phyloP scores from a whole-genome alignment of 768 basidiomycete genomes.

The Termitomyces sp. region DNA sequence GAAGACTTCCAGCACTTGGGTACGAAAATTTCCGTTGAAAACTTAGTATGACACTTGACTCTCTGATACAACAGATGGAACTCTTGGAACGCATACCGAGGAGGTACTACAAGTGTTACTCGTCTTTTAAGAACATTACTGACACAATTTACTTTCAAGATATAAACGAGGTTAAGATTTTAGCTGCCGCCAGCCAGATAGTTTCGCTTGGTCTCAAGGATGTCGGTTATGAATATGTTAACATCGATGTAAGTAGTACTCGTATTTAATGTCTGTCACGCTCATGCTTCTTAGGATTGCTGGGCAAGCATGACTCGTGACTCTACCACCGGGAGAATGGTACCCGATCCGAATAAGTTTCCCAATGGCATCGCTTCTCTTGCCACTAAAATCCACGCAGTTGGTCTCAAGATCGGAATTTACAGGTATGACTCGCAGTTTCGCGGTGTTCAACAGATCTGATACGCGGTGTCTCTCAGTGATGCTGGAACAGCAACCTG shows the following conservation, averaged over 20 bases:
- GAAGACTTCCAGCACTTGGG: constrained; percentile 47
- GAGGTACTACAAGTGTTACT: constrained; percentile 25
- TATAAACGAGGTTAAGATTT: constrained; percentile 40
- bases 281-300: constrained; percentile 34
- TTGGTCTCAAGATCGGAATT: constrained; percentile 49
- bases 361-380: constrained; percentile 46
- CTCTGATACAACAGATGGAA: constrained; percentile 39
- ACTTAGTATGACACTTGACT: neutral
- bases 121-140: neutral
- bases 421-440: constrained; percentile 32
- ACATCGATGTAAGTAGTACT: constrained; percentile 39
- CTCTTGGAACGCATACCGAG: constrained; percentile 47
- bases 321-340: constrained; percentile 35
- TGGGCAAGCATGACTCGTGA: constrained; percentile 41
- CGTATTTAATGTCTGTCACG: neutral
- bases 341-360: constrained; percentile 50
- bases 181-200: constrained; percentile 44
- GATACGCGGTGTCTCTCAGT: constrained; percentile 20
- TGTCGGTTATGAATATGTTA: constrained; percentile 48
- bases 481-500: constrained; percentile 53
- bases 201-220: constrained; percentile 42
- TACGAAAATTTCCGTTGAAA: constrained; percentile 11
- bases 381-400: constrained; percentile 38
- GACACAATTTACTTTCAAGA: constrained; percentile 20
- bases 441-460: neutral